A percentile compares a stretch with the other conserved stretches of the same genome.
Conservation (phyloP, 1,284 basidiomycete genomes). For the Trichosporon sp. region DNA sequence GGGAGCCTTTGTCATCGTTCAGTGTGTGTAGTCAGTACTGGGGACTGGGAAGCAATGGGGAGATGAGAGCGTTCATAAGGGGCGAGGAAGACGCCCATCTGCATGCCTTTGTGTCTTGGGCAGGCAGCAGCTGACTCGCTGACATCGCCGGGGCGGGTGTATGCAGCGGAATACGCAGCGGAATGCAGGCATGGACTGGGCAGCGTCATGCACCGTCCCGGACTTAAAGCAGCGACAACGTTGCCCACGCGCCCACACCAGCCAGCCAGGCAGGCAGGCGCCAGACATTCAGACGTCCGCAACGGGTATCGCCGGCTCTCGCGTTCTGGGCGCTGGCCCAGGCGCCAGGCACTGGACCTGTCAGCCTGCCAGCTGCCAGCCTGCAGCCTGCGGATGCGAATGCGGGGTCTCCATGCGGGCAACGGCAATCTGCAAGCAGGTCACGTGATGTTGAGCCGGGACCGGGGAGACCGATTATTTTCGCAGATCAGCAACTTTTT, state of each 20-base stretch:
- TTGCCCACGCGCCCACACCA: neutral
- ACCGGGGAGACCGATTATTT: neutral
- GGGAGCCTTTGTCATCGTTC: slow-evolving; percentile 8
- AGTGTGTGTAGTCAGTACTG: neutral
- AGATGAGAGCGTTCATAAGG: neutral
- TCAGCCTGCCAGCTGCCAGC: neutral
- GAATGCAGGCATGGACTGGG: neutral
- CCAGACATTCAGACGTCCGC: neutral
- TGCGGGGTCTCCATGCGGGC: neutral
- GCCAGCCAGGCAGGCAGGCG: neutral
- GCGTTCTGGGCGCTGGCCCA: neutral
- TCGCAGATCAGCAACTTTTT: neutral
- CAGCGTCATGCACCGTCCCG: neutral
- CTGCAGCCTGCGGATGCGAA: neutral
- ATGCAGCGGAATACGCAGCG: neutral
- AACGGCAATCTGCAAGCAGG: neutral
- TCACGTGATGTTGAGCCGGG: neutral
- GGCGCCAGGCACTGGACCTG: neutral
- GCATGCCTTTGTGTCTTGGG: neutral
- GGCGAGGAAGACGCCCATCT: neutral
- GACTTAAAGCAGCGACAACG: neutral
- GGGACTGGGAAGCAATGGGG: neutral
- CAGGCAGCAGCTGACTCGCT: neutral
- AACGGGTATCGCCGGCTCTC: neutral
- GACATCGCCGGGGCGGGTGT: slow-evolving; percentile 1